Percentiles rank a stretch among this genome's conserved stretches.
phyloP scores from a whole-genome alignment of 2,329 filamentous ascomycete species.

The Pyrenophora seminiperda region DNA sequence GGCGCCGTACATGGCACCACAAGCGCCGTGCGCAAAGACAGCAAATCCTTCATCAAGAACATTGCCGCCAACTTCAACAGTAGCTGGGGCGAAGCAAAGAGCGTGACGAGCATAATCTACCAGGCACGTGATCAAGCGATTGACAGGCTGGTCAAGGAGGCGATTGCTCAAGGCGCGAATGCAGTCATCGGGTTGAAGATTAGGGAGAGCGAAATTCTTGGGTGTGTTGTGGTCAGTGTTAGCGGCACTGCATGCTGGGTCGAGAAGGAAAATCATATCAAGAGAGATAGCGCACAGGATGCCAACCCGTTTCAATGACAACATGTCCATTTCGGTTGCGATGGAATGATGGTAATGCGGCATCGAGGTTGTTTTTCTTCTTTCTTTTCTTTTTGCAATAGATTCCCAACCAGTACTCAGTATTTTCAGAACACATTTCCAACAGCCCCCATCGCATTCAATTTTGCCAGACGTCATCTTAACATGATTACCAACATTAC shows the following conservation, averaged over 20 bases:
- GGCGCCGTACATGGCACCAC: slow-evolving; percentile 43
- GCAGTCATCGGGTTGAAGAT: slow-evolving; percentile 40
- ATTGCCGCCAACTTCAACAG: slow-evolving; percentile 24
- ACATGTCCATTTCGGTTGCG: neutral
- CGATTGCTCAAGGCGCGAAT: slow-evolving; percentile 39
- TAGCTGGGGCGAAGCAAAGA: slow-evolving; percentile 40
- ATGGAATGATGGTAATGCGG: neutral
- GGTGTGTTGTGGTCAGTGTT: slow-evolving; percentile 41
- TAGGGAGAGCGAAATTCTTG: slow-evolving; percentile 41
- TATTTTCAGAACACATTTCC: too few species aligned
- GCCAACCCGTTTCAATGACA: slow-evolving; percentile 14
- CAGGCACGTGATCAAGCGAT: slow-evolving; percentile 42
- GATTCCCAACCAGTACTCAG: too few species aligned
- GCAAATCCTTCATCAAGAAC: slow-evolving; percentile 42
- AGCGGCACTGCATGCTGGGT: slow-evolving; percentile 43
- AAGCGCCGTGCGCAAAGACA: slow-evolving; percentile 41
- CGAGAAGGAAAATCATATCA: slow-evolving; percentile 25
- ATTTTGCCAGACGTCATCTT: too few species aligned
- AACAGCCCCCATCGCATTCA: too few species aligned
- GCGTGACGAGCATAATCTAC: slow-evolving; percentile 39
- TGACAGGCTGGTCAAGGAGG: slow-evolving; percentile 44
- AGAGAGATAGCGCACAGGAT: slow-evolving; percentile 32
- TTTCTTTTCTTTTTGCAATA: too few species aligned
- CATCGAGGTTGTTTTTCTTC: neutral
- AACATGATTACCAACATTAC: too few species aligned